These are phyloP conservation scores for Termitomyces sp. DNA, from an alignment of 768 basidiomycete species.

Conservation along the genomic window DNA sequence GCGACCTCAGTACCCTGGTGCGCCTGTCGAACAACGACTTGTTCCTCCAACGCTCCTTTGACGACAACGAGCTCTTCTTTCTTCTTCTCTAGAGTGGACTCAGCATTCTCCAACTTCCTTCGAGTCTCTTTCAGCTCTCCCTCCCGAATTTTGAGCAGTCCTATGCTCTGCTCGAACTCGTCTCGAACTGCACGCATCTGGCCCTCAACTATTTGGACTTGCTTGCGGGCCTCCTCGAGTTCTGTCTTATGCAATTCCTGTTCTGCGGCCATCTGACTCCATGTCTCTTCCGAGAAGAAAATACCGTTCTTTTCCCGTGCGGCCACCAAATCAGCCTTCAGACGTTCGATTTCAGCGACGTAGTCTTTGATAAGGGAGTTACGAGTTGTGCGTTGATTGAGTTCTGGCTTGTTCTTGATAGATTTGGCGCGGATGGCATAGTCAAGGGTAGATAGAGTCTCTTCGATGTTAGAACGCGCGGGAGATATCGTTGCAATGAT, in stretches of 20 bases:
- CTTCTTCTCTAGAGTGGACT: conserved; percentile 45
- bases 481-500: conserved; percentile 97
- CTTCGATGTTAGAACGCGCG: conserved; percentile 90
- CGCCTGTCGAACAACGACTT: conserved; percentile 70
- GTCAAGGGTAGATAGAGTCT: conserved; percentile 95
- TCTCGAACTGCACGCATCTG: conserved; percentile 77
- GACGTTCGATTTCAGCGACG: conserved; percentile 85
- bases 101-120: conserved; percentile 47
- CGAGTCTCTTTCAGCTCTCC: conserved; percentile 66
- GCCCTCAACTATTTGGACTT: conserved; percentile 77
- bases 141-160: conserved; percentile 66
- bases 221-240: conserved; percentile 76
- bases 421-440: conserved; percentile 95
- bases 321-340: conserved; percentile 86
- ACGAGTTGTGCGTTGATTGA: conserved; percentile 92
- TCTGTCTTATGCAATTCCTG: conserved; percentile 75
- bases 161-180: conserved; percentile 90
- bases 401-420: conserved; percentile 91
- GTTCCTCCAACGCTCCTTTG: conserved; percentile 69
- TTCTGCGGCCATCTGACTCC: conserved; percentile 76
- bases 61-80: conserved; percentile 53
- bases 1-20: conserved; percentile 69
- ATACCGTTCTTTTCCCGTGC: conserved; percentile 96
- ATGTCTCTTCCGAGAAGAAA: conserved; percentile 87
- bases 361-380: conserved; percentile 93